A percentile compares a stretch with the other conserved stretches of the same genome.
Conservation (phyloP, 1,284 basidiomycete genomes). For the Melampsora americana region DNA sequence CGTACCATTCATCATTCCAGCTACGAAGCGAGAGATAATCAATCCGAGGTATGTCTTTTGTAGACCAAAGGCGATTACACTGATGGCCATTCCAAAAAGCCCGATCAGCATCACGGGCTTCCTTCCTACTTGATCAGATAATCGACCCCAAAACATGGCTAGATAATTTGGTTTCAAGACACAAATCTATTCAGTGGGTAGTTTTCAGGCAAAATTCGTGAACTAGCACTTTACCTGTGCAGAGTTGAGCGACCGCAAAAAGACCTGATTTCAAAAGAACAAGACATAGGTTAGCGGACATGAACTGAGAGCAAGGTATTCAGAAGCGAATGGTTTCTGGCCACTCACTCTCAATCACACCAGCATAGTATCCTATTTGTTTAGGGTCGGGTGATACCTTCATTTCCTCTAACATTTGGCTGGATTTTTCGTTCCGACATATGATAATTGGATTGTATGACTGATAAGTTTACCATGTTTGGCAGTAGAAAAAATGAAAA, state of each 20-base stretch:
- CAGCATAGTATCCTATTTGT: conserved; percentile 40
- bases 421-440: background rate
- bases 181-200: background rate
- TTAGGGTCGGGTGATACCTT: conserved; percentile 30
- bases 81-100: conserved; percentile 44
- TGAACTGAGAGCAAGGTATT: background rate
- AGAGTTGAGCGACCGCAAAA: conserved; percentile 41
- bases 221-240: conserved; percentile 17
- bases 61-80: conserved; percentile 33
- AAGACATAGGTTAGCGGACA: background rate
- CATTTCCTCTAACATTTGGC: conserved; percentile 42
- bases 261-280: conserved; percentile 2
- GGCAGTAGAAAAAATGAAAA: background rate
- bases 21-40: conserved; percentile 30
- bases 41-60: conserved; percentile 36
- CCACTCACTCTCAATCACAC: conserved; percentile 38
- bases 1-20: conserved; percentile 43
- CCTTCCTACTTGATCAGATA: conserved; percentile 23
- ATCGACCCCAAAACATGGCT: conserved; percentile 48
- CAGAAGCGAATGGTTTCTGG: background rate
- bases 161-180: background rate
- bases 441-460: too few relatives aligned
- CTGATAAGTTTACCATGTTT: too few relatives aligned
- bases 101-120: conserved; percentile 47
- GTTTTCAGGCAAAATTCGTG: background rate